These are phyloP conservation scores for Trichoderma asperelloides DNA, from an alignment of 495 filamentous ascomycete genomes.

Conservation along the genomic window DNA sequence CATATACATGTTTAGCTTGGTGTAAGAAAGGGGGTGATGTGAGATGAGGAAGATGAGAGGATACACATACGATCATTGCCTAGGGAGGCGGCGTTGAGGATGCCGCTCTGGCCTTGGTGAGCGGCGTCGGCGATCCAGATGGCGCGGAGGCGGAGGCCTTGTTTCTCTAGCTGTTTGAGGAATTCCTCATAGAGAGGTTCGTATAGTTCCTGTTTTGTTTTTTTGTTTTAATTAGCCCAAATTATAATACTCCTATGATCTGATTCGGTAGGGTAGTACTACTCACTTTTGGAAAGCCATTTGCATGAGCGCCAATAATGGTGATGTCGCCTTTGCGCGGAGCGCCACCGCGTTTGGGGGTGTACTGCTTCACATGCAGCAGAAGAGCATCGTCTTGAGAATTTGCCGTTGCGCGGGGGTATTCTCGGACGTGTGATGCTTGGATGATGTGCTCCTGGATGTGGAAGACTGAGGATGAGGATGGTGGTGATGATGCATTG, in stretches of 20 bases:
- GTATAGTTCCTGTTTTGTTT: slow-evolving; percentile 77
- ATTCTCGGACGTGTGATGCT: slow-evolving; percentile 66
- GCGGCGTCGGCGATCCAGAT: slow-evolving; percentile 85
- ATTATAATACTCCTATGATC: too few species aligned
- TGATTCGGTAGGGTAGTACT: not conserved
- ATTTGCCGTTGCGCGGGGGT: slow-evolving; percentile 51
- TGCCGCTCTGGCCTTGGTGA: slow-evolving; percentile 64
- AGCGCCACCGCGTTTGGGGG: slow-evolving; percentile 14
- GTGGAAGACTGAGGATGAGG: slow-evolving; percentile 22
- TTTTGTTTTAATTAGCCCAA: too few species aligned
- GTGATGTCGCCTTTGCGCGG: slow-evolving; percentile 50
- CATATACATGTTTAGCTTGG: slow-evolving; percentile 3
- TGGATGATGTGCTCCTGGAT: slow-evolving; percentile 52
- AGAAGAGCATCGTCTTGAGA: slow-evolving; percentile 55
- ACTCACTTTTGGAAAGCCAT: slow-evolving; percentile 76
- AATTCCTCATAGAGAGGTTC: slow-evolving; percentile 83
- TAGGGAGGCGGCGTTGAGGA: slow-evolving; percentile 62
- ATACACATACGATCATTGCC: slow-evolving; percentile 65
- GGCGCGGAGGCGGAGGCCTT: slow-evolving; percentile 57
- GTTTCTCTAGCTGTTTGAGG: slow-evolving; percentile 35
- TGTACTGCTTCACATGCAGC: slow-evolving; percentile 74
- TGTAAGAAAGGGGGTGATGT: slow-evolving; percentile 6
- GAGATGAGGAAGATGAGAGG: not conserved
- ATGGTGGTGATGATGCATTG: not conserved
- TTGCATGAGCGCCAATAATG: slow-evolving; percentile 76